Percentiles rank a stretch among this genome's conserved stretches.
Conservation (phyloP, 331 rosid genomes). For the Pyrus hybrid region DNA sequence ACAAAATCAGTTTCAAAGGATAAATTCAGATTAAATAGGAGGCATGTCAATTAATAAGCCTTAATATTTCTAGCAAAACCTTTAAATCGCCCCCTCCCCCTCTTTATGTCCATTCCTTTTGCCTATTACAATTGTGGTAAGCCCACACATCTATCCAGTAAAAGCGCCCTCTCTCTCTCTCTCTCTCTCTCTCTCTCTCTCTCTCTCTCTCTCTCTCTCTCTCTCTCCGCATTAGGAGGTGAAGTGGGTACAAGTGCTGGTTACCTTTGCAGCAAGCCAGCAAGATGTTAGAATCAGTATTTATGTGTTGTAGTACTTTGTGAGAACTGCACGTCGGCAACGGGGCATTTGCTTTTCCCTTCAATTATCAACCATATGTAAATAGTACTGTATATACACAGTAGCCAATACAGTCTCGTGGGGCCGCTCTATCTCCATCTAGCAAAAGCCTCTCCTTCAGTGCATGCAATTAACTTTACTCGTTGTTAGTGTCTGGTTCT, state of each 20-base stretch:
- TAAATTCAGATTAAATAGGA: no score
- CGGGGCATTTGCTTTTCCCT: background rate
- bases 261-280: background rate
- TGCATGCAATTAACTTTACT: background rate
- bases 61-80: background rate
- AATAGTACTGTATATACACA: background rate
- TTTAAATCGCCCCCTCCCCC: no score
- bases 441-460: background rate
- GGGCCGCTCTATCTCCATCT: background rate
- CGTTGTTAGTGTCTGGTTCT: background rate
- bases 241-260: background rate
- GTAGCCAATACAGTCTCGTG: background rate
- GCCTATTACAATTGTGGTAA: background rate
- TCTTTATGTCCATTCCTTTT: background rate
- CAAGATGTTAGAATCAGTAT: background rate
- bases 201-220: no score
- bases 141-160: slow-evolving; percentile 4
- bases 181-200: no score
- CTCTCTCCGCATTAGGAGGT: background rate
- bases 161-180: background rate
- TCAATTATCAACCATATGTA: background rate
- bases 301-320: background rate
- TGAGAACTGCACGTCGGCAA: background rate
- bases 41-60: no score
- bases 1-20: no score